Percentiles rank a stretch among this genome's conserved stretches.
phyloP scores from a whole-genome alignment of 495 filamentous ascomycete species.

The Cladorrhinum samala region DNA sequence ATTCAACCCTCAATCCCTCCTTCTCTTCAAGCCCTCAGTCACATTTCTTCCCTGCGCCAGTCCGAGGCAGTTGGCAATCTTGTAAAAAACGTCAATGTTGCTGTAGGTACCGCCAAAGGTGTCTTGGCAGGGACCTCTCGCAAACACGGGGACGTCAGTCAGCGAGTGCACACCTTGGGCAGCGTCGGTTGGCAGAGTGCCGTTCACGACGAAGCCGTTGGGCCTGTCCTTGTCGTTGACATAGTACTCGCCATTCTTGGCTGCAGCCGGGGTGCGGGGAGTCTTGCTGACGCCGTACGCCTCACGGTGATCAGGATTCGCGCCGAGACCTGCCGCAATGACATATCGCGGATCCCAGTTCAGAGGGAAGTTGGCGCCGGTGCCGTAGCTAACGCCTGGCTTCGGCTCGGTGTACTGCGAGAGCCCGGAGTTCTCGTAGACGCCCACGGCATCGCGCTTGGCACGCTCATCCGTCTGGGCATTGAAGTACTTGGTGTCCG shows the following conservation, averaged over 20 bases:
- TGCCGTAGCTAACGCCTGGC: constrained; percentile 47
- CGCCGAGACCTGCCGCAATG: constrained; percentile 56
- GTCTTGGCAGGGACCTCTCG: constrained; percentile 66
- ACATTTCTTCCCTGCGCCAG: constrained; percentile 34
- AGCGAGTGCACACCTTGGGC: constrained; percentile 63
- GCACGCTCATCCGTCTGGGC: constrained; percentile 52
- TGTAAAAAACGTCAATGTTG: constrained; percentile 67
- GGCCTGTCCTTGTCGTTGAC: constrained; percentile 56
- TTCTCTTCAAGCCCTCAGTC: constrained; percentile 10
- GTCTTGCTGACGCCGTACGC: constrained; percentile 55
- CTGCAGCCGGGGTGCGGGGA: constrained; percentile 51
- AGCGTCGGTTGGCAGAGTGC: constrained; percentile 53
- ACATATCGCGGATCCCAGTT: constrained; percentile 76
- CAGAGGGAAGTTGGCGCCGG: constrained; percentile 60
- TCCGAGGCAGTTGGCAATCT: constrained; percentile 63
- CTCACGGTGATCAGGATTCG: constrained; percentile 62
- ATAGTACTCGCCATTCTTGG: constrained; percentile 43
- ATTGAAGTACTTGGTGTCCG: constrained; percentile 54
- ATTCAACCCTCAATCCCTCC: neutral
- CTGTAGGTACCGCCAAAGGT: constrained; percentile 61
- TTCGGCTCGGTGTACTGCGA: constrained; percentile 56
- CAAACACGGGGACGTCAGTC: constrained; percentile 71
- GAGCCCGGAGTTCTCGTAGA: constrained; percentile 58
- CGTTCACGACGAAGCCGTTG: constrained; percentile 61
- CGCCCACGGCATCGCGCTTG: constrained; percentile 62